Evolutionary conservation across 805 yeast genomes (phyloP), one percentile per base, ranked within the genome.

Genomic region (Zygoascus ofunaensis): DNA sequence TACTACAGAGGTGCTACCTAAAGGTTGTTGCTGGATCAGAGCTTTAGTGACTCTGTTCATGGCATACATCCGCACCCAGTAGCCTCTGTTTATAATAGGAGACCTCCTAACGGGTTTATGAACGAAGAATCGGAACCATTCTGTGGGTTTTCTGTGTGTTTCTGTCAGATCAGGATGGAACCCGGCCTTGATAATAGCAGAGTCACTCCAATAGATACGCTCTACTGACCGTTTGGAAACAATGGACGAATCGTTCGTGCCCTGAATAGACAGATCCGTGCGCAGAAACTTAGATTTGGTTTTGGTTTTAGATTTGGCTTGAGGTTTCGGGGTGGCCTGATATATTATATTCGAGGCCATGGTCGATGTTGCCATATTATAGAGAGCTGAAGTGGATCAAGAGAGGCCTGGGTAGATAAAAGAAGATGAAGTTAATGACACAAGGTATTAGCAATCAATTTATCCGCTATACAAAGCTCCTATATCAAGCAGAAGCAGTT

Each of bases 161-260:
- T 26, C 12, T 12, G 7, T 12, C 30, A 26, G 30, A 26, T 26
- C 30, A 26, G 30, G 30, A 26, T 26, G 30, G 30, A 26, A 26
- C 12, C 30, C 30, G 12, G 30, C 30, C 12, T 26, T 26, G 7
- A 26, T 12, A 38, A 21, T 34, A 12, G 17, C 45, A 44, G 21
- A 32, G 2, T 33, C 37, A n/a, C 28, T 49, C 50, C 55, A 60
- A 45, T 40, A 84, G 8, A 82, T 62, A 51, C 71, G 64, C 54
- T 85, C 94, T 2, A 82, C 94, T 1, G 92, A 82, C 49, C 92
- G 63, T 54, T 84, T 84, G 2, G 92, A 82, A 1, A 82, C 87
- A 40, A 85, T 84, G 0, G 94, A 84, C 5, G 87, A 82, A 53
- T 80, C 82, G 56, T 85, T 84, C 2, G 94, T 84, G 2, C 86